Base-by-base conservation (phyloP, 139 green algal species). In the Coccomyxa sp. region DNA sequence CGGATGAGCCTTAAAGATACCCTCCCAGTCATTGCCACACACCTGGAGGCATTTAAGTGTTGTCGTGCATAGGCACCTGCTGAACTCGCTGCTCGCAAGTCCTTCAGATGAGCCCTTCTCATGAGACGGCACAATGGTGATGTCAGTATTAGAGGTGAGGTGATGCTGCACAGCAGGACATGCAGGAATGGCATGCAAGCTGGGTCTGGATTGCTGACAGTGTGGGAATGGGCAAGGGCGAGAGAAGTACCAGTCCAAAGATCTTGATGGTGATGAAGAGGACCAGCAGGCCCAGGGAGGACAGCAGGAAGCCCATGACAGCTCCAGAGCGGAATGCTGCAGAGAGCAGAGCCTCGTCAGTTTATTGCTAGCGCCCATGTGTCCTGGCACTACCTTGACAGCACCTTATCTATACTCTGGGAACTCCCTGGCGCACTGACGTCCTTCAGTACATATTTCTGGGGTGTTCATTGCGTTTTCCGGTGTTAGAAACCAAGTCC, bases 251-350 rank as follows among this genome's bases (percentile, higher is more conserved):
- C 88, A 75, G 82, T 18, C 78, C 40, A 77, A 95, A 95, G 29
- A 94, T n/a, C 38, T 90, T 74, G 58, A 98, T 92, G 70, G 90
- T 82, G 35, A 97, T 68, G 83, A 90, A 97, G 34, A 98, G 88
- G 73, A 95, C 92, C 33, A 98, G 86, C 41, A 98, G 88, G 73
- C 93, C 95, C 64, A 95, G 87, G 79, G 90, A 90, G 50, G 93
- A 86, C 76, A 99, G 88, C 76, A 98, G 79, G 88, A 99, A 99
- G 74, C 96, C 96, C 96, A 99, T 99, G 37, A 99, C 96, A 29
- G 96, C 93, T 68, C 96, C 96, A 75, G 95, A 96, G 83, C 96
- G 92, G 91, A 99, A 99, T 55, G 96, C 94, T 92, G 88, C 88
- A 82, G 5, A 64, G 50, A 64, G 18, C 22, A 64, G 1, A 64